Evolutionary conservation across 2,329 filamentous ascomycete species (phyloP).

Genomic region (Fusarium xyrophilum): DNA sequence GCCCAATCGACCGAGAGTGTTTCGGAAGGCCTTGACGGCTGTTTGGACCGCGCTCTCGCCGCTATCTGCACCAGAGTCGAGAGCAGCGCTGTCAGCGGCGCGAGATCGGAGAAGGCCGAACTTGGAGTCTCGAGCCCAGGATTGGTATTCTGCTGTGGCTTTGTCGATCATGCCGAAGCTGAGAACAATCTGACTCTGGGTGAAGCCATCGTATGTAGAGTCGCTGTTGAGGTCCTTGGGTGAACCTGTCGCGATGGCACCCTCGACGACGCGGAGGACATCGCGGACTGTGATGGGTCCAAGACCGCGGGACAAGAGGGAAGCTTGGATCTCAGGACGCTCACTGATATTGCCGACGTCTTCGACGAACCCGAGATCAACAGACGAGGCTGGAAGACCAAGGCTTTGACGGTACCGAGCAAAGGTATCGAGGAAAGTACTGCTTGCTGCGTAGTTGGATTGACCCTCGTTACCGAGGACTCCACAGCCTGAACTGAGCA

Average conservation of each 20-base stretch:
- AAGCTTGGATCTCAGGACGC: slow-evolving; percentile 34
- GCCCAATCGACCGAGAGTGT: slow-evolving; percentile 6
- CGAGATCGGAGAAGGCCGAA: slow-evolving; percentile 32
- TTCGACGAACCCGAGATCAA: slow-evolving; percentile 34
- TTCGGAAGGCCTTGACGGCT: slow-evolving; percentile 36
- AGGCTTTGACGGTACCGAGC: slow-evolving; percentile 33
- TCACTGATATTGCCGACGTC: slow-evolving; percentile 38
- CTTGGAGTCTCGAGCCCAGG: slow-evolving; percentile 38
- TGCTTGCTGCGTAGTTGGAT: slow-evolving; percentile 34
- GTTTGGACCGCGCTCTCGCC: slow-evolving; percentile 36
- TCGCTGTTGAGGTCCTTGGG: slow-evolving; percentile 10
- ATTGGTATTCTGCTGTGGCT: slow-evolving; percentile 32
- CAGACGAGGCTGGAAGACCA: slow-evolving; percentile 30
- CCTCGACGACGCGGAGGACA: slow-evolving; percentile 35
- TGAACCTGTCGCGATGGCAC: slow-evolving; percentile 29
- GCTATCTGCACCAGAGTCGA: slow-evolving; percentile 20
- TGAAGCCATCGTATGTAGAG: slow-evolving; percentile 28
- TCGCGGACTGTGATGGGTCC: slow-evolving; percentile 37
- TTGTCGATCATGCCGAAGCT: slow-evolving; percentile 39
- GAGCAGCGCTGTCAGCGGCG: slow-evolving; percentile 22
- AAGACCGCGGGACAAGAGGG: slow-evolving; percentile 30
- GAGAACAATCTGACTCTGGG: slow-evolving; percentile 33
- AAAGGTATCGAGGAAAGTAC: slow-evolving; percentile 37
- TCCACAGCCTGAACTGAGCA: slow-evolving; percentile 37
- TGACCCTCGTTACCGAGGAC: slow-evolving; percentile 35